Conservation (phyloP, 2,329 filamentous ascomycete genomes). For the Lomentospora prolificans region DNA sequence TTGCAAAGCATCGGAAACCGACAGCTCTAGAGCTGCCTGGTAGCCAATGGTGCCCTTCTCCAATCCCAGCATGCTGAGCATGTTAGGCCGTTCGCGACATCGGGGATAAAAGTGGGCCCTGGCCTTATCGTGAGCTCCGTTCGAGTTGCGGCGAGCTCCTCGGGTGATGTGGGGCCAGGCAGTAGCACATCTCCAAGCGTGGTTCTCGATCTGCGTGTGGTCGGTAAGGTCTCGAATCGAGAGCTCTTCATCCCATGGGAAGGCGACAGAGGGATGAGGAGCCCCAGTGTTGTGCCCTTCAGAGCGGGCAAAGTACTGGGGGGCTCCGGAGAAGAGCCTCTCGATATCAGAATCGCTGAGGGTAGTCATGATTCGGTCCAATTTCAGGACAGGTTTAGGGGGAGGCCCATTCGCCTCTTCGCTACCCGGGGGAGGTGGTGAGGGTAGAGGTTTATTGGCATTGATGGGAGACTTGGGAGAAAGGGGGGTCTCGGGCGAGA, state of each 20-base stretch:
- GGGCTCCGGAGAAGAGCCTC: conserved; percentile 66
- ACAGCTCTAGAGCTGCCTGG: conserved; percentile 56
- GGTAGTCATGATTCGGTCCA: conserved; percentile 49
- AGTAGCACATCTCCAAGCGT: conserved; percentile 53
- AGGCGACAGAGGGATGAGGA: conserved; percentile 53
- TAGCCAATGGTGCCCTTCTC: conserved; percentile 64
- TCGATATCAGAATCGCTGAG: conserved; percentile 51
- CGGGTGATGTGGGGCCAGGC: conserved; percentile 51
- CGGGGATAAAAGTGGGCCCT: conserved; percentile 49
- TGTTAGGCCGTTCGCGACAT: conserved; percentile 55
- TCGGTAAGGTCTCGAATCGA: conserved; percentile 55
- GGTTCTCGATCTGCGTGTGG: conserved; percentile 52
- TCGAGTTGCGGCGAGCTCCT: conserved; percentile 7
- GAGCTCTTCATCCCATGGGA: conserved; percentile 56
- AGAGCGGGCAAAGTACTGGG: conserved; percentile 57
- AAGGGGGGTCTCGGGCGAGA: not conserved
- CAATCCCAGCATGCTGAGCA: conserved; percentile 62
- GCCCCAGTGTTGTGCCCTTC: conserved; percentile 50
- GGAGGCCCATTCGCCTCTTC: conserved; percentile 24
- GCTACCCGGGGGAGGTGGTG: conserved; percentile 34
- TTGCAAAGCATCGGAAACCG: conserved; percentile 53
- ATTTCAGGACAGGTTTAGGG: conserved; percentile 36
- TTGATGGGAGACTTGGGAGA: conserved; percentile 30
- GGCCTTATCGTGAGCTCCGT: conserved; percentile 24
- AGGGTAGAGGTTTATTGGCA: conserved; percentile 48